Evolutionary conservation across 345 rosid species (phyloP), one percentile per base, ranked within the genome.

Genomic region (Draba incana): DNA sequence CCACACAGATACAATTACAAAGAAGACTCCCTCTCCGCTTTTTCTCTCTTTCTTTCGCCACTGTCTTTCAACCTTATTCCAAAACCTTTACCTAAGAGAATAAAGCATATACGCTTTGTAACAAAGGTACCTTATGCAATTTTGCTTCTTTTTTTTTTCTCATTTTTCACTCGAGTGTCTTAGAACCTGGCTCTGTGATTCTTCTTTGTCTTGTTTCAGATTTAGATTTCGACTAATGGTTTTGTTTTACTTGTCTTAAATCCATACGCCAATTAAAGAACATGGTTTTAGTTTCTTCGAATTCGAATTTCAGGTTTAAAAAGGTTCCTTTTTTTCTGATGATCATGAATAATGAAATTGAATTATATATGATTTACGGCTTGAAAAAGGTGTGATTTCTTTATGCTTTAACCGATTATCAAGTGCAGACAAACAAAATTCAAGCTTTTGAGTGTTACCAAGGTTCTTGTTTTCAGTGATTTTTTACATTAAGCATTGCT

Each of bases 401-500:
- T 14, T 55, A 6, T 56, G 48, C 13, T 57, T 38, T 11, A 62
- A 39, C 24, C 38, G 53, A 45, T 13, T 41, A 41, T 41, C 59
- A 39, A 39, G 30, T 58, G 39, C 10, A 28, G 7, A 30, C 10
- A 44, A 52, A 33, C 7, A 30, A 52, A 13, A 35, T 35, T 33
- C 1, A 16, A 56, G 44, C 12, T 64, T 57, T 66, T 49, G 14
- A 6, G 20, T 44, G 39, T 51, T 71, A 37, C 5, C 3, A 39
- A 20, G 44, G 4, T 23, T 44, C 20, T 43, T 10, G 2, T 24
- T 39, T 60, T 27, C 27, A 23, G 4, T 67, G 54, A 41, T 68
- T 62, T 1, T 48, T 69, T 53, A 47, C 66, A 65, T 8, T 43
- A 46, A 20, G 41, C 75, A 56, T 63, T 75, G 47, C 7, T 64